A percentile compares a stretch with the other conserved stretches of the same genome.
phyloP scores from a whole-genome alignment of 2,329 filamentous ascomycete species.

The Ophiostoma quercus region DNA sequence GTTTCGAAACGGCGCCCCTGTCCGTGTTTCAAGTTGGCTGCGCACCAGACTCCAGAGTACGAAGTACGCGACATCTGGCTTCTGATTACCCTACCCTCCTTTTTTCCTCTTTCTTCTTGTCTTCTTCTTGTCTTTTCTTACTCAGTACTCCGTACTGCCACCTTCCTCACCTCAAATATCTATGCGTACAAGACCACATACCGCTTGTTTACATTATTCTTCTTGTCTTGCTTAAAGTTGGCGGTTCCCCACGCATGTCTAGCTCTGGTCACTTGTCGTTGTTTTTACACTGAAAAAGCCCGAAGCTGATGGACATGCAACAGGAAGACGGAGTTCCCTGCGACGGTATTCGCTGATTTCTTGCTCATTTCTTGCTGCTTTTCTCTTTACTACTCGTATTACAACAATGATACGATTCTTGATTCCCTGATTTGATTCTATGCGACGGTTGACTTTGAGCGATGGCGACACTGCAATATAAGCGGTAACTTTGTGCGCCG shows the following conservation, averaged over 20 bases:
- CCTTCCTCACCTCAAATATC: background rate
- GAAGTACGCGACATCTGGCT: background rate
- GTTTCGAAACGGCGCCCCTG: conserved; percentile 21
- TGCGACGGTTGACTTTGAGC: background rate
- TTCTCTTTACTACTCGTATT: background rate
- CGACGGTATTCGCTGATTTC: background rate
- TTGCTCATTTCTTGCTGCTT: background rate
- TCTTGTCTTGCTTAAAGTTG: background rate
- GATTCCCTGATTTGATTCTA: background rate
- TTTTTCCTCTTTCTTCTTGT: background rate
- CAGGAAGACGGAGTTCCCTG: background rate
- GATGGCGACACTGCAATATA: background rate
- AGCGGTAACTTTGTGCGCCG: background rate
- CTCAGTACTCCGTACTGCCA: background rate
- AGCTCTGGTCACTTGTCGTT: background rate
- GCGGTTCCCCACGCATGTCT: background rate
- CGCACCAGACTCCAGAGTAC: background rate
- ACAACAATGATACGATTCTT: background rate
- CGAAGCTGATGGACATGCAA: background rate
- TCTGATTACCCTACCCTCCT: background rate
- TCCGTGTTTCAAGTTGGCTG: conserved; percentile 21
- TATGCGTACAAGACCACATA: background rate
- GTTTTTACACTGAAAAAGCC: conserved; percentile 6
- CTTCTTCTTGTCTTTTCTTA: background rate
- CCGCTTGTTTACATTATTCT: background rate